These are phyloP conservation scores for Epichloe amarillans DNA, from an alignment of 2,329 filamentous ascomycete genomes.

Conservation along the genomic window DNA sequence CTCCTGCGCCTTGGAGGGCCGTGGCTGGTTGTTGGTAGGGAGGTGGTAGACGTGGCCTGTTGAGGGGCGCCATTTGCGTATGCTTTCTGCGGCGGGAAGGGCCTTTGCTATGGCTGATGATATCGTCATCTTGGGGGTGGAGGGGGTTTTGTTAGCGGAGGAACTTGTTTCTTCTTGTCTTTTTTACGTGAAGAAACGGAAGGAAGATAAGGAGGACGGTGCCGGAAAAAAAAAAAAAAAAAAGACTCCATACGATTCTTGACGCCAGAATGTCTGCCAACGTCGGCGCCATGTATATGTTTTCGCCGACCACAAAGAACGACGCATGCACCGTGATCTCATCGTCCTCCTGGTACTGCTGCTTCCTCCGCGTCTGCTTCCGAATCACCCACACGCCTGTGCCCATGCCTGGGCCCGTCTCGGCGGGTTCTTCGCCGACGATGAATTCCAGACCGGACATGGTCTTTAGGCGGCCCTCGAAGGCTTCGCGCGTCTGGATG, in stretches of 20 bases:
- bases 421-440: conserved; percentile 50
- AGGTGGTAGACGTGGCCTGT: conserved; percentile 38
- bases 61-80: conserved; percentile 41
- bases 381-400: conserved; percentile 58
- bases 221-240: not conserved
- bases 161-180: not conserved
- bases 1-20: conserved; percentile 19
- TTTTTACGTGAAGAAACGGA: not conserved
- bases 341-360: conserved; percentile 38
- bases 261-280: conserved; percentile 46
- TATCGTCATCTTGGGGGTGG: conserved; percentile 29
- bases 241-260: conserved; percentile 32
- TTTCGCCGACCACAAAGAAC: conserved; percentile 53
- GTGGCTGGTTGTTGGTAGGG: conserved; percentile 15
- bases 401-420: conserved; percentile 49
- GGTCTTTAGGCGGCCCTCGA: conserved; percentile 47
- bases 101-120: conserved; percentile 40
- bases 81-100: conserved; percentile 35
- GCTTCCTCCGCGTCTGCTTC: conserved; percentile 51
- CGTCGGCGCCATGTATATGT: conserved; percentile 53
- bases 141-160: not conserved
- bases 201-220: too few species aligned
- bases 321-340: conserved; percentile 45
- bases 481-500: conserved; percentile 47
- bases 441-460: conserved; percentile 57